Evolutionary conservation across 140 eudicot genomes (phyloP).

Genomic region (Senecio squalidus): DNA sequence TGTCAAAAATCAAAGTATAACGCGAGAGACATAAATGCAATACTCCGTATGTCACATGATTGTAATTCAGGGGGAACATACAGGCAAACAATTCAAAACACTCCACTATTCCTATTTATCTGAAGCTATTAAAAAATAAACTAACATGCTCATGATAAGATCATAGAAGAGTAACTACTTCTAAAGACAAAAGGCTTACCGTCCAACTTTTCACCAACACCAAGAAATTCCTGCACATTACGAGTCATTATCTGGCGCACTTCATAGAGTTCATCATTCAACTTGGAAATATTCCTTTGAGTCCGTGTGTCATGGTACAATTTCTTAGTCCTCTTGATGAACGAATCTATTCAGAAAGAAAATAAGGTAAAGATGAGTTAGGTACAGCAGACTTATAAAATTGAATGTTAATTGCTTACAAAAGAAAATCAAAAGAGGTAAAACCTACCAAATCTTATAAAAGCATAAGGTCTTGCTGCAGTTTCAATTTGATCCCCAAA

Average conservation of each 20-base stretch:
- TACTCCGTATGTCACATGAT: no score
- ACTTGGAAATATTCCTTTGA: conserved; percentile 79
- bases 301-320: conserved; percentile 95
- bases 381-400: background rate
- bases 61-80: no score
- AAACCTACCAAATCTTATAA: conserved; percentile 76
- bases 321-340: conserved; percentile 86
- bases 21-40: no score
- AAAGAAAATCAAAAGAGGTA: background rate
- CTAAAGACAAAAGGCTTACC: conserved; percentile 49
- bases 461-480: conserved; percentile 97
- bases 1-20: no score
- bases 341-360: conserved; percentile 53
- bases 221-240: conserved; percentile 98
- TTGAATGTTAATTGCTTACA: background rate
- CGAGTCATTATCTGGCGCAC: conserved; percentile 99
- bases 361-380: background rate
- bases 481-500: conserved; percentile 91
- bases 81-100: no score
- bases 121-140: no score
- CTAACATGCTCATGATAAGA: background rate
- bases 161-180: background rate
- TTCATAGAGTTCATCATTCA: conserved; percentile 97
- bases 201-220: conserved; percentile 98
- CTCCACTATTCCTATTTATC: no score